Evolutionary conservation across 805 yeast genomes (phyloP).

Genomic region (Kuraishia capsulata): DNA sequence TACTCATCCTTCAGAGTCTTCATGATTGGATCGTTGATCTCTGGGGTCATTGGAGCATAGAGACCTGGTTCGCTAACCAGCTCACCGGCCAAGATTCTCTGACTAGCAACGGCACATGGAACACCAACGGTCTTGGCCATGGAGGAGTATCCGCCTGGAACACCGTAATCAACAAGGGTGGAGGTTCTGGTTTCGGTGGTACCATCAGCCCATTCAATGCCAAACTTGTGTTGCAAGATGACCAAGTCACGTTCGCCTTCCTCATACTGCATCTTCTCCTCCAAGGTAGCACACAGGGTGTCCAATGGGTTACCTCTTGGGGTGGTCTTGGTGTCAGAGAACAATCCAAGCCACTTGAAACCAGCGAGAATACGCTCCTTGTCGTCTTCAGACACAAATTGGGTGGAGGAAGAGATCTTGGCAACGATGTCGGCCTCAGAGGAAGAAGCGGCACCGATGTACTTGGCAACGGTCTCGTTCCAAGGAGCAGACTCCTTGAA

Average conservation of each 20-base stretch:
- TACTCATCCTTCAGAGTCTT: constrained; percentile 84
- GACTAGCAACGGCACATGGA: constrained; percentile 94
- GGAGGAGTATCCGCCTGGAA: constrained; percentile 86
- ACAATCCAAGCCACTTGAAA: constrained; percentile 88
- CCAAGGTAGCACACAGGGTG: constrained; percentile 93
- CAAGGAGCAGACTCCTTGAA: constrained; percentile 58
- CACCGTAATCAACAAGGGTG: constrained; percentile 91
- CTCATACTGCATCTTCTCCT: constrained; percentile 92
- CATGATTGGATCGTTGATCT: constrained; percentile 85
- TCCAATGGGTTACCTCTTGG: constrained; percentile 95
- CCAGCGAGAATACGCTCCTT: constrained; percentile 84
- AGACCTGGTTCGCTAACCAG: constrained; percentile 70
- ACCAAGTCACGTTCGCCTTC: constrained; percentile 94
- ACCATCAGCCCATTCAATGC: constrained; percentile 95
- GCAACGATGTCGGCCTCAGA: constrained; percentile 66
- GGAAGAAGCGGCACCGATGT: constrained; percentile 65
- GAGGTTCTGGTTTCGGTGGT: constrained; percentile 86
- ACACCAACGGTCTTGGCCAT: constrained; percentile 99
- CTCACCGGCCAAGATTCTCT: constrained; percentile 77
- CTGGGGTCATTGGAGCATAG: constrained; percentile 87
- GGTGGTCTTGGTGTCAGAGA: constrained; percentile 63
- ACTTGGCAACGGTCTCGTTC: constrained; percentile 78
- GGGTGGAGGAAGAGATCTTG: constrained; percentile 68
- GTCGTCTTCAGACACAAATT: constrained; percentile 73
- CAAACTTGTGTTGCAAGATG: constrained; percentile 94